Conservation (phyloP, 2,329 filamentous ascomycete genomes). For the Trichoderma sp. region DNA sequence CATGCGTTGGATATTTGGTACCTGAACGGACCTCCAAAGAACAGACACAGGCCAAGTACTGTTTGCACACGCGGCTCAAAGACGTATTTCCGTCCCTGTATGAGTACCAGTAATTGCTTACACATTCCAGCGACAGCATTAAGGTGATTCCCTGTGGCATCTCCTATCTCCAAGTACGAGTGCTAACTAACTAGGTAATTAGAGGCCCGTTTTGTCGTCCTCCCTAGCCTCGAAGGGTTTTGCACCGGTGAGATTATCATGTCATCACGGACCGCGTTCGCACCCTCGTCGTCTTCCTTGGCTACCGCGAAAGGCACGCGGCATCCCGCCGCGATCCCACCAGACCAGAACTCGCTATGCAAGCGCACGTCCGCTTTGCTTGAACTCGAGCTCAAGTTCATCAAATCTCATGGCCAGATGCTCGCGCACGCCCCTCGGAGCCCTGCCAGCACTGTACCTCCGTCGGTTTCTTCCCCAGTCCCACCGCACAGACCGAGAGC, state of each 20-base stretch:
- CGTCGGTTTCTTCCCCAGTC: slow-evolving; percentile 15
- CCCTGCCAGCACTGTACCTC: background rate
- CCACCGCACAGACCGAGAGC: slow-evolving; percentile 15
- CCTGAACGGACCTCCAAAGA: background rate
- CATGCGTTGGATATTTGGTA: background rate
- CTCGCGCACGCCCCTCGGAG: background rate
- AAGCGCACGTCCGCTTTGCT: background rate
- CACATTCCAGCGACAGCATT: background rate
- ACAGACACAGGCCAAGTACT: background rate
- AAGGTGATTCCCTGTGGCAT: background rate
- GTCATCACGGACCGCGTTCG: slow-evolving; percentile 11
- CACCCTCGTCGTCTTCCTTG: slow-evolving; percentile 2
- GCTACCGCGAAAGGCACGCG: slow-evolving; percentile 17
- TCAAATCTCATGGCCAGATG: background rate
- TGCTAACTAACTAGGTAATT: background rate
- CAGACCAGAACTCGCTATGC: background rate
- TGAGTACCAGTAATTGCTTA: background rate
- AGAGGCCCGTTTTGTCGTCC: background rate
- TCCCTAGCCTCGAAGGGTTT: slow-evolving; percentile 8
- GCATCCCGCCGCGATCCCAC: slow-evolving; percentile 14
- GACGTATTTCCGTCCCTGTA: background rate
- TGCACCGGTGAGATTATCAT: slow-evolving; percentile 11
- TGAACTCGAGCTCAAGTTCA: slow-evolving; percentile 1
- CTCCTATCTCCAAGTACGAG: background rate
- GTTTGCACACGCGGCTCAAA: background rate